These are phyloP conservation scores for Emericellopsis cladophorae DNA, from an alignment of 2,329 filamentous ascomycete species.

Conservation along the genomic window DNA sequence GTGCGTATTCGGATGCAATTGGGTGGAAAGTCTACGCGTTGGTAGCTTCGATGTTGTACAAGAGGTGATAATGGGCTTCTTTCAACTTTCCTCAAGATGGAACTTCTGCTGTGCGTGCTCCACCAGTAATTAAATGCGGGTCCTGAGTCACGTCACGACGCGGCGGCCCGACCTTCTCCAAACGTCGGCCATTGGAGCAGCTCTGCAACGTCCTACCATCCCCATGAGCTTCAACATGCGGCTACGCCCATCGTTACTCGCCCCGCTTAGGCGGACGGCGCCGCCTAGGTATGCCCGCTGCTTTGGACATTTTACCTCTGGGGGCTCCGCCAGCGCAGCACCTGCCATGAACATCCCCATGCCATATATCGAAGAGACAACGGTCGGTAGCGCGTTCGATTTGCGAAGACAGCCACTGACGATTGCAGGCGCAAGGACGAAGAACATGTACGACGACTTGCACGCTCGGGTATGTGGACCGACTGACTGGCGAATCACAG, in stretches of 20 bases:
- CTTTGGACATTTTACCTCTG: conserved; percentile 27
- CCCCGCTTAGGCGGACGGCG: conserved; percentile 19
- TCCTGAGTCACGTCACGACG: too few relatives aligned
- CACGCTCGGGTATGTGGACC: too few relatives aligned
- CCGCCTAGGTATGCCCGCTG: conserved; percentile 21
- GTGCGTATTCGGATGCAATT: too few relatives aligned
- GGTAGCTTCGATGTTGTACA: too few relatives aligned
- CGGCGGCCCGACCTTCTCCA: too few relatives aligned
- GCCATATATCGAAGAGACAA: conserved; percentile 41
- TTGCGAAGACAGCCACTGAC: conserved; percentile 10
- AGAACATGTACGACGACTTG: conserved; percentile 50
- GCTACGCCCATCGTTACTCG: conserved; percentile 12
- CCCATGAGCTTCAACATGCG: conserved; percentile 9
- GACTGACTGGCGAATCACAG: conserved; percentile 23
- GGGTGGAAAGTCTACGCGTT: too few relatives aligned
- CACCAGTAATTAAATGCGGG: too few relatives aligned
- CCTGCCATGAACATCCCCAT: conserved; percentile 34
- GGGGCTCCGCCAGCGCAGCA: conserved; percentile 5
- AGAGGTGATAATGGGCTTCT: too few relatives aligned
- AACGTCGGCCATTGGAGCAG: not conserved
- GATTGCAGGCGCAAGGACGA: conserved; percentile 57
- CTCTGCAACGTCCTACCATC: too few relatives aligned
- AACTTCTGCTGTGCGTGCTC: too few relatives aligned
- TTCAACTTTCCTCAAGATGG: not conserved
- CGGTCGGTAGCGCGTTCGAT: conserved; percentile 14